Percentiles rank a stretch among this genome's conserved stretches.
phyloP scores from a whole-genome alignment of 495 filamentous ascomycete species.

The Parmelia sp. region DNA sequence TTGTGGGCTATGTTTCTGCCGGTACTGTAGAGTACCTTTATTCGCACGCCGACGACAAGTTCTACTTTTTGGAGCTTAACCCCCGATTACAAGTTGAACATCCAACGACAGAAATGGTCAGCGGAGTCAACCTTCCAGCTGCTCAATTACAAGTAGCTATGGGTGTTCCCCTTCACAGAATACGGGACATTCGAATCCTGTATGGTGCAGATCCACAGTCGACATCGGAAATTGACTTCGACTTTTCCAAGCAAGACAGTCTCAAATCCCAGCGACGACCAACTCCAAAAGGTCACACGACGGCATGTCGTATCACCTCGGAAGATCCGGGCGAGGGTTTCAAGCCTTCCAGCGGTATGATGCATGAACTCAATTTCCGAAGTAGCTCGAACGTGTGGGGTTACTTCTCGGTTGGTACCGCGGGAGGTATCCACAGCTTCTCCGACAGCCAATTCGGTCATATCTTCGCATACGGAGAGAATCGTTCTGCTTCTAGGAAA shows the following conservation, averaged over 20 bases:
- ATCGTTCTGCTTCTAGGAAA: constrained; percentile 87
- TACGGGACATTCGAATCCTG: constrained; percentile 89
- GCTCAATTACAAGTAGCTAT: constrained; percentile 98
- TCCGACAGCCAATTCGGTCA: constrained; percentile 99
- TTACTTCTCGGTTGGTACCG: constrained; percentile 98
- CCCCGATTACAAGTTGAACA: constrained; percentile 98
- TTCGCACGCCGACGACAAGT: constrained; percentile 96
- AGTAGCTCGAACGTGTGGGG: constrained; percentile 99
- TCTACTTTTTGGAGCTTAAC: constrained; percentile 98
- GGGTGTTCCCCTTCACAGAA: constrained; percentile 93
- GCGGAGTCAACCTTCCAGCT: constrained; percentile 91
- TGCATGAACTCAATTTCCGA: constrained; percentile 99
- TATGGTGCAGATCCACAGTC: constrained; percentile 92
- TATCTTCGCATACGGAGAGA: constrained; percentile 99
- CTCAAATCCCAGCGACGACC: constrained; percentile 80
- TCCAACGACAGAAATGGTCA: constrained; percentile 99
- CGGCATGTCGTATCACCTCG: constrained; percentile 97
- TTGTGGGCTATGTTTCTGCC: constrained; percentile 97
- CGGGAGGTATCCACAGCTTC: constrained; percentile 97
- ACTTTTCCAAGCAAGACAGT: constrained; percentile 84
- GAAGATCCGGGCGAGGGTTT: constrained; percentile 99
- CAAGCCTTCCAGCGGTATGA: constrained; percentile 97
- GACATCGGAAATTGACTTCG: constrained; percentile 86
- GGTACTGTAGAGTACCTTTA: constrained; percentile 99
- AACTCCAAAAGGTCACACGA: constrained; percentile 90